These are phyloP conservation scores for Kondoa subrosea DNA, from an alignment of 768 basidiomycete species.

Conservation along the genomic window DNA sequence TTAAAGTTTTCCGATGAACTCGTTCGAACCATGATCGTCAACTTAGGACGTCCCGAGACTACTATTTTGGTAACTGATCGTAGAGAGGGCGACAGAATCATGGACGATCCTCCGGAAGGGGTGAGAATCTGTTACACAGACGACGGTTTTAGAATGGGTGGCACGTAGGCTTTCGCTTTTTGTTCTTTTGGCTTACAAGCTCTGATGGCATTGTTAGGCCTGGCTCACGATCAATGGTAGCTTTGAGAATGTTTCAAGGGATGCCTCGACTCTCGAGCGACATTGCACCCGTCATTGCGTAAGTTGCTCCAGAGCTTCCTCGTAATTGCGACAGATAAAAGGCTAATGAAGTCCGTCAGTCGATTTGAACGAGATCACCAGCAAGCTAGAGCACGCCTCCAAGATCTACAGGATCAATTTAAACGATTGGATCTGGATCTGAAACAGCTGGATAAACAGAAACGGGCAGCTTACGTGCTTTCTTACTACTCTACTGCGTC, in stretches of 20 bases:
- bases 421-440: too few relatives aligned
- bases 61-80: constrained; percentile 50
- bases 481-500: too few relatives aligned
- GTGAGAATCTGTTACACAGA: neutral
- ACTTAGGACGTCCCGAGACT: constrained; percentile 36
- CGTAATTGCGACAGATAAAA: neutral
- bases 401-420: too few relatives aligned
- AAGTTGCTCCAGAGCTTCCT: neutral
- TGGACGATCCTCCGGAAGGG: constrained; percentile 18
- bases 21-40: constrained; percentile 66
- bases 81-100: constrained; percentile 44
- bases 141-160: neutral
- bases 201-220: too few relatives aligned
- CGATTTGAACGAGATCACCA: neutral
- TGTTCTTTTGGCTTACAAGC: neutral
- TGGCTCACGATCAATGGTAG: neutral
- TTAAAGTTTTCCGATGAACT: constrained; percentile 44
- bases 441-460: too few relatives aligned
- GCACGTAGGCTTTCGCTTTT: neutral
- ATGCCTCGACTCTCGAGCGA: neutral
- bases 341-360: neutral
- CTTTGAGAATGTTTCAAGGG: neutral
- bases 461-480: too few relatives aligned
- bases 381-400: neutral
- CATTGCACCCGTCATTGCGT: neutral